A percentile compares a stretch with the other conserved stretches of the same genome.
These are phyloP conservation scores for Beauveria sp. DNA, from an alignment of 2,329 filamentous ascomycete species.

Conservation along the genomic window DNA sequence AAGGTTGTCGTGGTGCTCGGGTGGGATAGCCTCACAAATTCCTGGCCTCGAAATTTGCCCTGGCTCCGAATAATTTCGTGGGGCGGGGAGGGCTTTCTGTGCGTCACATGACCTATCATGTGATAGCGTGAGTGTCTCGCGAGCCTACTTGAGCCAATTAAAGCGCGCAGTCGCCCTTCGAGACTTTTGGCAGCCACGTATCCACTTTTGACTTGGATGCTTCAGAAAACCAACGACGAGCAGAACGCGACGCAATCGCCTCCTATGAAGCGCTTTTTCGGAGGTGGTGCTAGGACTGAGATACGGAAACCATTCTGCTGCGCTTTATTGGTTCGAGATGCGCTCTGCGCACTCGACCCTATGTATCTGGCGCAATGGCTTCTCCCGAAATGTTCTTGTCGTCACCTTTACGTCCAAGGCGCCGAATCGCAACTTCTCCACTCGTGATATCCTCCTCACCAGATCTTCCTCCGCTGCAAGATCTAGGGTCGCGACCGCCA, in stretches of 20 bases:
- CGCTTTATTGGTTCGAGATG: constrained; percentile 29
- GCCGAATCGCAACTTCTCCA: constrained; percentile 25
- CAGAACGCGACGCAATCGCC: not conserved
- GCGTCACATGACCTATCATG: constrained; percentile 27
- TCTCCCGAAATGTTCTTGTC: constrained; percentile 26
- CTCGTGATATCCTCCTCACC: constrained; percentile 42
- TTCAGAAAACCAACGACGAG: not conserved
- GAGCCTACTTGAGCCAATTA: constrained; percentile 11
- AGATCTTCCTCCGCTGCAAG: constrained; percentile 44
- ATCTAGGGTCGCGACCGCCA: constrained; percentile 33
- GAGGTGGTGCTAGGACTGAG: not conserved
- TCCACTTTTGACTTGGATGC: constrained; percentile 1
- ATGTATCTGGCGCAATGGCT: constrained; percentile 23
- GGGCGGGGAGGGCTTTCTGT: constrained; percentile 28
- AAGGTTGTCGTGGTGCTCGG: constrained; percentile 19
- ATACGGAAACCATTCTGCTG: constrained; percentile 7
- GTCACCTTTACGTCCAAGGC: constrained; percentile 21
- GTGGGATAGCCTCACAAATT: constrained; percentile 22
- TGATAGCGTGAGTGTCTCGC: constrained; percentile 28
- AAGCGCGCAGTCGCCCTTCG: not conserved
- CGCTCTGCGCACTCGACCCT: constrained; percentile 37
- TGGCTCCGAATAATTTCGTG: constrained; percentile 28
- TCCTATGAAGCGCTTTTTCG: not conserved
- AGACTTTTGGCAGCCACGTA: not conserved
- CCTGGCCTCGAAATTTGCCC: constrained; percentile 26